Percentiles rank a stretch among this genome's conserved stretches.
Conservation (phyloP, 441 rosid genomes). For the Erodium chrysanthum region DNA sequence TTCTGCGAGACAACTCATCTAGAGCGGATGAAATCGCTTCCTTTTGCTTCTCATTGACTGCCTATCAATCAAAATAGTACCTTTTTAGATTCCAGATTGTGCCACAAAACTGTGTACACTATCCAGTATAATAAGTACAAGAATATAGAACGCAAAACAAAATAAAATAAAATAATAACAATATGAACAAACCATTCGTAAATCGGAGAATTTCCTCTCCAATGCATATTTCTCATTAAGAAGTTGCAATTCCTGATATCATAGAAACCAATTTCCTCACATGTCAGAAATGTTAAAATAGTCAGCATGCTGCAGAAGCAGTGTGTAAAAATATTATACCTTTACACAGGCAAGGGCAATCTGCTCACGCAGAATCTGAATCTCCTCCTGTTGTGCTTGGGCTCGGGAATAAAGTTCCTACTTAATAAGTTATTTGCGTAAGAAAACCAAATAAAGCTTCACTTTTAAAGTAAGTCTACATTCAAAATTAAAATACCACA, state of each 20-base stretch:
- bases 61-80: constrained; percentile 42
- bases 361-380: constrained; percentile 67
- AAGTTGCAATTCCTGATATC: constrained; percentile 71
- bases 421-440: constrained; percentile 16
- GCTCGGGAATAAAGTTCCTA: constrained; percentile 58
- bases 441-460: constrained; percentile 18
- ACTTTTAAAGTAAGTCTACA: constrained; percentile 14
- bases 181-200: constrained; percentile 60
- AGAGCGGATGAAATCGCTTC: constrained; percentile 67
- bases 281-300: constrained; percentile 18
- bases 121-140: constrained; percentile 12
- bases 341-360: constrained; percentile 59
- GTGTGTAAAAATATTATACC: constrained; percentile 33
- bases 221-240: constrained; percentile 62
- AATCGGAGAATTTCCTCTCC: constrained; percentile 86
- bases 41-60: constrained; percentile 76
- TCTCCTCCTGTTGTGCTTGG: constrained; percentile 65
- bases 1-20: constrained; percentile 61
- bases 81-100: constrained; percentile 18
- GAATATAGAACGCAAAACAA: background rate
- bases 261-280: constrained; percentile 19
- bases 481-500: constrained; percentile 16
- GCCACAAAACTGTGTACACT: constrained; percentile 12
- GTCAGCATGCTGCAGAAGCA: constrained; percentile 6
- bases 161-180: background rate